A percentile compares a stretch with the other conserved stretches of the same genome.
Conservation (phyloP, 2,329 filamentous ascomycete genomes). For the Diaporthe citri region DNA sequence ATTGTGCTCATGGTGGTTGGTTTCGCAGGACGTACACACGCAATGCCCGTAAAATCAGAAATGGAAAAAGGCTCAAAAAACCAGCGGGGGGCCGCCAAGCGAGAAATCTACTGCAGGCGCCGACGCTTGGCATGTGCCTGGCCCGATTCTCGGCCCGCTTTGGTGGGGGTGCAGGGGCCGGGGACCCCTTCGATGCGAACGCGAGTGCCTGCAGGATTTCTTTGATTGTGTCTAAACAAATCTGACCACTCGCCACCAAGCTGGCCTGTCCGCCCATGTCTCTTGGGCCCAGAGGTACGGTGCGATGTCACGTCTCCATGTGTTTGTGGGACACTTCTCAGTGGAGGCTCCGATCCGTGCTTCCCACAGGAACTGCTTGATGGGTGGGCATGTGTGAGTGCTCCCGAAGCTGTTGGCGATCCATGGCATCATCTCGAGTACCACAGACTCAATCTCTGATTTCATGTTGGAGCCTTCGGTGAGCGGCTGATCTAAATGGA, state of each 20-base stretch:
- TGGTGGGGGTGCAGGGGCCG: neutral
- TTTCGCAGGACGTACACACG: slow-evolving; percentile 37
- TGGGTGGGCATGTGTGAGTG: neutral
- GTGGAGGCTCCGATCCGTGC: neutral
- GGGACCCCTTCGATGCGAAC: neutral
- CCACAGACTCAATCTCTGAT: neutral
- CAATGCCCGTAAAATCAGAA: slow-evolving; percentile 43
- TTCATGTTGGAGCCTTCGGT: neutral
- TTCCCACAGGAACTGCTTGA: neutral
- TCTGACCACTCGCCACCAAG: neutral
- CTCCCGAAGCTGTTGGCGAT: neutral
- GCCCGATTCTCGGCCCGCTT: slow-evolving; percentile 7
- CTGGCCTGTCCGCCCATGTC: neutral
- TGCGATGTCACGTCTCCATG: neutral
- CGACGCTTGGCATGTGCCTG: neutral
- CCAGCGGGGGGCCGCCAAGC: neutral
- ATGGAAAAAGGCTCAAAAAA: slow-evolving; percentile 42
- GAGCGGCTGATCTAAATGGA: too few species aligned
- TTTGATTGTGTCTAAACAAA: neutral
- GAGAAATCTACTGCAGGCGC: neutral
- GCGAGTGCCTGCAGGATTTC: neutral
- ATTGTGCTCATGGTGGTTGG: slow-evolving; percentile 62
- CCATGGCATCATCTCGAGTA: neutral
- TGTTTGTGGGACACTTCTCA: neutral
- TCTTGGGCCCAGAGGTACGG: neutral